Evolutionary conservation across 2,329 filamentous ascomycete species (phyloP).

Genomic region (Pseudopyricularia javanii): DNA sequence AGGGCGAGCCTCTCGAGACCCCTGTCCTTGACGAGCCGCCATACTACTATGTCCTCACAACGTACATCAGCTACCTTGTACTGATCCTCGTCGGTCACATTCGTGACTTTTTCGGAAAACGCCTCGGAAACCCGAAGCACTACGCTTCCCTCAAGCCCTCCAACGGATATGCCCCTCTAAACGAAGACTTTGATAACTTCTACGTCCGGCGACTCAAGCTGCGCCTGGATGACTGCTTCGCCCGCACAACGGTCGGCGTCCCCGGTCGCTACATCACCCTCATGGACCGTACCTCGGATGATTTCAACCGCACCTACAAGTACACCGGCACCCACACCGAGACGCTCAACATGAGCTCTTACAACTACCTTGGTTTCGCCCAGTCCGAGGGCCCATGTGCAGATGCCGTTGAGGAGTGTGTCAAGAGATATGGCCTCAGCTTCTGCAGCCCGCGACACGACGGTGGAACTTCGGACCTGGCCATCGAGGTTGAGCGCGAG

Average conservation of each 20-base stretch:
- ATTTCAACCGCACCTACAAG: slow-evolving; percentile 84
- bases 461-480: slow-evolving; percentile 75
- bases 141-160: slow-evolving; percentile 73
- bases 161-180: slow-evolving; percentile 88
- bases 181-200: slow-evolving; percentile 98
- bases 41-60: slow-evolving; percentile 93
- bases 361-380: slow-evolving; percentile 97
- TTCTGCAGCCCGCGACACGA: slow-evolving; percentile 73
- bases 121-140: slow-evolving; percentile 69
- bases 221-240: slow-evolving; percentile 94
- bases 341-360: slow-evolving; percentile 97
- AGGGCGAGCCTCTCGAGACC: slow-evolving; percentile 65
- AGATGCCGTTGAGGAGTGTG: slow-evolving; percentile 75
- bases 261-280: slow-evolving; percentile 90
- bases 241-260: slow-evolving; percentile 82
- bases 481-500: slow-evolving; percentile 78
- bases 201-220: slow-evolving; percentile 88
- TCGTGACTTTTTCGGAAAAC: slow-evolving; percentile 94
- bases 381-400: slow-evolving; percentile 96
- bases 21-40: slow-evolving; percentile 91
- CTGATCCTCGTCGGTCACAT: slow-evolving; percentile 93
- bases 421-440: slow-evolving; percentile 76
- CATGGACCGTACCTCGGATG: slow-evolving; percentile 78
- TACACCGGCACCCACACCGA: slow-evolving; percentile 85
- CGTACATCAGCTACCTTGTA: slow-evolving; percentile 95